phyloP scores from a whole-genome alignment of 805 yeast species.

The Kockiozyma suomiensis region DNA sequence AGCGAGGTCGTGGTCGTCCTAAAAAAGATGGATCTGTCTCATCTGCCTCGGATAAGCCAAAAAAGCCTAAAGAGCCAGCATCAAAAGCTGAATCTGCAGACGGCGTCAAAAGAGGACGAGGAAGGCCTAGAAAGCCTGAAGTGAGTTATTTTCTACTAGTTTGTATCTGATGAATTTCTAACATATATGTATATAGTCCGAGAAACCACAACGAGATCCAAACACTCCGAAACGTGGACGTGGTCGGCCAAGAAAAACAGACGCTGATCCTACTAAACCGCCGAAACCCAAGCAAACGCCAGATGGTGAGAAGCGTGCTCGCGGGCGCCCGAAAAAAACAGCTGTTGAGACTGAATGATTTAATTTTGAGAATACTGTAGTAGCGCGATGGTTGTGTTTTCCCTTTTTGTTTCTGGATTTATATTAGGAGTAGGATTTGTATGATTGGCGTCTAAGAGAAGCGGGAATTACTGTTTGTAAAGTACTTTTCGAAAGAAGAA shows the following conservation, averaged over 20 bases:
- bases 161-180: background rate
- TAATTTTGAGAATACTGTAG: too few relatives aligned
- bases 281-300: too few relatives aligned
- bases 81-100: background rate
- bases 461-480: too few relatives aligned
- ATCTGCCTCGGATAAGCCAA: background rate
- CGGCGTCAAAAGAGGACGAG: conserved; percentile 26
- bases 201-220: background rate
- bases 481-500: too few relatives aligned
- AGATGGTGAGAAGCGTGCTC: background rate
- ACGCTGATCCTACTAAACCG: too few relatives aligned
- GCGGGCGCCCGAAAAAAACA: conserved; percentile 14
- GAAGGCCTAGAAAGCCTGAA: conserved; percentile 19
- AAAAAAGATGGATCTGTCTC: background rate
- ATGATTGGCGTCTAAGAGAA: too few relatives aligned
- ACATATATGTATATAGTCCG: background rate
- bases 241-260: too few relatives aligned
- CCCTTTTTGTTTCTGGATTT: too few relatives aligned
- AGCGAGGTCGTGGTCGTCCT: conserved; percentile 31
- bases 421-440: too few relatives aligned
- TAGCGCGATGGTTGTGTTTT: too few relatives aligned
- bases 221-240: conserved; percentile 10
- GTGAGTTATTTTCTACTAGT: background rate
- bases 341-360: background rate
- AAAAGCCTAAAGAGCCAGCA: background rate